A percentile compares a stretch with the other conserved stretches of the same genome.
Conservation (phyloP, 2,329 filamentous ascomycete genomes). For the Mycogone perniciosa region DNA sequence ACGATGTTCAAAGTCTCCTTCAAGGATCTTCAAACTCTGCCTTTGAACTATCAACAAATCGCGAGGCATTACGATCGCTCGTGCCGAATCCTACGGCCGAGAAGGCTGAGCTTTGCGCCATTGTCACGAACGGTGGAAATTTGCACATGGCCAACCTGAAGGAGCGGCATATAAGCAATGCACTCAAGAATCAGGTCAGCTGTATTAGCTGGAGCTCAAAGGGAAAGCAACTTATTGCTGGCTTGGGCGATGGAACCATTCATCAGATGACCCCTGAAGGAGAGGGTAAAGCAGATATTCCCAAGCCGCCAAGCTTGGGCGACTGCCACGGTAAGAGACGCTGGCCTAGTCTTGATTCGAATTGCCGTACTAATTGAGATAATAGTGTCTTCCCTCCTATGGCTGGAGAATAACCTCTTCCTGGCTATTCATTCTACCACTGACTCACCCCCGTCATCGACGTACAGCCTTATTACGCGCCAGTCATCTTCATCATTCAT, state of each 20-base stretch:
- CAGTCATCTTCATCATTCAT: conserved; percentile 53
- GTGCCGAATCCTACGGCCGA: conserved; percentile 73
- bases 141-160: conserved; percentile 78
- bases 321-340: conserved; percentile 60
- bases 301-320: conserved; percentile 63
- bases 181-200: conserved; percentile 67
- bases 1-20: conserved; percentile 64
- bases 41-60: conserved; percentile 72
- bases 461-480: conserved; percentile 75
- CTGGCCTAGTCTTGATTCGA: background rate
- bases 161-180: conserved; percentile 55
- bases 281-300: conserved; percentile 68
- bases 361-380: conserved; percentile 14
- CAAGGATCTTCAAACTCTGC: conserved; percentile 60
- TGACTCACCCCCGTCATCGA: conserved; percentile 53
- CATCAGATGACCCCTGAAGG: conserved; percentile 81
- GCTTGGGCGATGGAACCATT: conserved; percentile 71
- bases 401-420: conserved; percentile 85
- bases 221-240: conserved; percentile 88
- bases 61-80: conserved; percentile 65
- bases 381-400: conserved; percentile 70
- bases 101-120: conserved; percentile 67
- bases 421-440: conserved; percentile 70
- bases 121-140: conserved; percentile 74
- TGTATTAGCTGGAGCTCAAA: conserved; percentile 87